Evolutionary conservation across 768 basidiomycete species (phyloP).

Genomic region (Kockovaella imperatae): DNA sequence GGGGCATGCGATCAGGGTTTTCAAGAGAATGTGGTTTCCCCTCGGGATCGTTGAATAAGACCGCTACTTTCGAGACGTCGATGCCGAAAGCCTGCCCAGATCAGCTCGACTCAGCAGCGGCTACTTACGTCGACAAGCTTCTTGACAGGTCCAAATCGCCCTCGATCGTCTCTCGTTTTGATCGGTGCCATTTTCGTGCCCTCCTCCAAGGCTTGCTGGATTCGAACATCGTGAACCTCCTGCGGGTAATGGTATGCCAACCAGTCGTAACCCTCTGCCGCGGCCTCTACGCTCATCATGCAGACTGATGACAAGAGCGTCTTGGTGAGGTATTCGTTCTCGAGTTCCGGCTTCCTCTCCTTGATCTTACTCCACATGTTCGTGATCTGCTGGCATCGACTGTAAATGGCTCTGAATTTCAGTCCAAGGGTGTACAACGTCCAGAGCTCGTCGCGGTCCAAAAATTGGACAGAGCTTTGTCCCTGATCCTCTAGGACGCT

Average conservation of each 20-base stretch:
- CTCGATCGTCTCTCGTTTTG: constrained; percentile 11
- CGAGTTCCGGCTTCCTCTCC: constrained; percentile 47
- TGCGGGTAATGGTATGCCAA: constrained; percentile 69
- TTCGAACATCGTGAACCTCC: constrained; percentile 55
- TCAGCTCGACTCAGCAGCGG: neutral
- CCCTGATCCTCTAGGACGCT: constrained; percentile 45
- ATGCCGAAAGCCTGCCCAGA: constrained; percentile 69
- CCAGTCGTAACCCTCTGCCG: constrained; percentile 88
- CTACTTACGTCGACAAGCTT: constrained; percentile 63
- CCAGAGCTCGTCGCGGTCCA: constrained; percentile 78
- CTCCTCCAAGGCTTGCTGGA: constrained; percentile 39
- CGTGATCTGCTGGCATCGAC: constrained; percentile 59
- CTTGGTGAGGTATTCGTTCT: constrained; percentile 65
- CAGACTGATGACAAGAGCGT: constrained; percentile 55
- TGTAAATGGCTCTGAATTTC: constrained; percentile 76
- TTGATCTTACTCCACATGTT: constrained; percentile 60
- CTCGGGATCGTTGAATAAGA: constrained; percentile 54
- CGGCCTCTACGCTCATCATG: constrained; percentile 64
- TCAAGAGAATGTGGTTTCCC: constrained; percentile 18
- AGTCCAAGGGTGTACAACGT: constrained; percentile 79
- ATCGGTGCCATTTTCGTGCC: constrained; percentile 40
- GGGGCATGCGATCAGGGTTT: constrained; percentile 72
- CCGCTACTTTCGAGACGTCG: constrained; percentile 70
- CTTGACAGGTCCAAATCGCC: constrained; percentile 26
- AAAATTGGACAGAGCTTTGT: constrained; percentile 47